Evolutionary conservation across 495 filamentous ascomycete species (phyloP).

Genomic region (Podospora bellae-mahoneyi): DNA sequence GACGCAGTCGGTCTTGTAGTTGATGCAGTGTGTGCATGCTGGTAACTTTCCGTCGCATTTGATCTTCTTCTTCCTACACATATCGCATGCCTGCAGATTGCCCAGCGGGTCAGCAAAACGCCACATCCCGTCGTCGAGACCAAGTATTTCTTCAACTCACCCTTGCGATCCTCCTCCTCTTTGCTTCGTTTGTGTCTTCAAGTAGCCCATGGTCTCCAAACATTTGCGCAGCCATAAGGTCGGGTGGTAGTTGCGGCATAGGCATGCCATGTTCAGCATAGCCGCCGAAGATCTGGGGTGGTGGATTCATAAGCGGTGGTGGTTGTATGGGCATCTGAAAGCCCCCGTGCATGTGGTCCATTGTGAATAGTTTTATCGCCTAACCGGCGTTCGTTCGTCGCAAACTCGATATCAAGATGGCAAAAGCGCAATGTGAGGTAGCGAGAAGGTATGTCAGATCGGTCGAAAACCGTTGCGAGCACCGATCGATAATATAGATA

Average conservation of each 20-base stretch:
- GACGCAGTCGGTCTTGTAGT: conserved; percentile 97
- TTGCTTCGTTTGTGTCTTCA: conserved; percentile 77
- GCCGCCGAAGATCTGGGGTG: conserved; percentile 67
- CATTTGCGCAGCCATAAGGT: conserved; percentile 54
- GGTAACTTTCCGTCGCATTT: conserved; percentile 98
- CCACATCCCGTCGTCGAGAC: not conserved
- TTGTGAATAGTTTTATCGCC: conserved; percentile 26
- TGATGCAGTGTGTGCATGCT: conserved; percentile 91
- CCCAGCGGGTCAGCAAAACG: conserved; percentile 26
- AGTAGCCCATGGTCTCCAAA: conserved; percentile 57
- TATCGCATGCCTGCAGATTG: conserved; percentile 78
- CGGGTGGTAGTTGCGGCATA: conserved; percentile 47
- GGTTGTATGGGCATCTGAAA: conserved; percentile 53
- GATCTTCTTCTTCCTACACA: conserved; percentile 99
- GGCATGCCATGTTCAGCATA: conserved; percentile 60
- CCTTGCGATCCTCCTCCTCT: conserved; percentile 89
- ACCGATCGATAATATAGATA: not conserved
- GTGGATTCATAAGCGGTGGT: conserved; percentile 59
- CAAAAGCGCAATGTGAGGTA: not conserved
- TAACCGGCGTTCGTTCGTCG: conserved; percentile 11
- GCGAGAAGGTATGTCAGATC: not conserved
- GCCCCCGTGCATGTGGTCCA: conserved; percentile 48
- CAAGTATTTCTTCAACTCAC: conserved; percentile 44
- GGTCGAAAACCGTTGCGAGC: conserved; percentile 6
- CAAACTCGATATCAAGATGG: not conserved